phyloP scores from a whole-genome alignment of 305 asterid species.

The Rubia balearica region DNA sequence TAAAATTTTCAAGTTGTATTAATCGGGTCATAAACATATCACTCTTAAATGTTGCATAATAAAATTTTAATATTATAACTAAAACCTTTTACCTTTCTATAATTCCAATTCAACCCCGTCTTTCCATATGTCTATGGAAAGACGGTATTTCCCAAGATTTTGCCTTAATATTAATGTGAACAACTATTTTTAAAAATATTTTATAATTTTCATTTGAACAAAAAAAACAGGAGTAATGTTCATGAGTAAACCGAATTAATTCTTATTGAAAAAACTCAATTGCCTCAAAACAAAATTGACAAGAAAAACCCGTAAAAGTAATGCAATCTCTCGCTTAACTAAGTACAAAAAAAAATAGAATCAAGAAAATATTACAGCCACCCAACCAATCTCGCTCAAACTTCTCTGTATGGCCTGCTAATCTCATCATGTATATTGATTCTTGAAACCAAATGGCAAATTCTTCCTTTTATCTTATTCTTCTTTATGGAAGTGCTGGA shows the following conservation, averaged over 20 bases:
- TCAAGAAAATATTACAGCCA: not conserved
- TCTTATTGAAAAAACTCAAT: not conserved
- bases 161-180: too few relatives aligned
- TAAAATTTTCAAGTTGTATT: too few relatives aligned
- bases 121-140: too few relatives aligned
- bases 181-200: too few relatives aligned
- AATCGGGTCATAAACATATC: too few relatives aligned
- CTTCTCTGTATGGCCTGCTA: not conserved
- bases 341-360: not conserved
- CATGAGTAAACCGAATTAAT: not conserved
- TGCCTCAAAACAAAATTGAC: slow-evolving; percentile 1
- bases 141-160: too few relatives aligned
- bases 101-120: too few relatives aligned
- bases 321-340: not conserved
- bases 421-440: not conserved
- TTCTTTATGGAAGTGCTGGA: not conserved
- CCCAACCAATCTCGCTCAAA: not conserved
- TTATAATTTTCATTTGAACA: too few relatives aligned
- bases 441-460: not conserved
- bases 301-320: not conserved
- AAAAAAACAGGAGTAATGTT: too few relatives aligned
- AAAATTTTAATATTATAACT: too few relatives aligned
- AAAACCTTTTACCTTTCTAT: too few relatives aligned
- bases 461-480: not conserved
- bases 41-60: too few relatives aligned